A percentile compares a stretch with the other conserved stretches of the same genome.
Conservation (phyloP, 306 rosid genomes). For the Sechiopsis laciniata region DNA sequence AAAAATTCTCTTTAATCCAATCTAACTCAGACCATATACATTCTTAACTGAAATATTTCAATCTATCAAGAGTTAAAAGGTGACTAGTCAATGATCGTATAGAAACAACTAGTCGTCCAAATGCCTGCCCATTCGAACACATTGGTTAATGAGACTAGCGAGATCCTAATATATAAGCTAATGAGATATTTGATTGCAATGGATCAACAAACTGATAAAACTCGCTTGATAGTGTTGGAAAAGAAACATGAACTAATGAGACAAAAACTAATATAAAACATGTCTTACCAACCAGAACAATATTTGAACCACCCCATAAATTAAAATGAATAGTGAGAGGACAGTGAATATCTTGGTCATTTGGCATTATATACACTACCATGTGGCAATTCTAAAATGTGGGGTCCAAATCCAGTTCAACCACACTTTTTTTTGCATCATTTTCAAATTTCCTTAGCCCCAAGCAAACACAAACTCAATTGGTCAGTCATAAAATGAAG, state of each 20-base stretch:
- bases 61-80: too few relatives aligned
- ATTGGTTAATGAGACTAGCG: too few relatives aligned
- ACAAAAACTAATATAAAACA: not conserved
- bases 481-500: not conserved
- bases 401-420: conserved; percentile 21
- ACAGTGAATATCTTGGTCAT: conserved; percentile 16
- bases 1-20: too few relatives aligned
- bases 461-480: not conserved
- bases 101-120: too few relatives aligned
- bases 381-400: not conserved
- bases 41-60: too few relatives aligned
- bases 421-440: not conserved
- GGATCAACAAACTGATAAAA: not conserved
- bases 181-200: not conserved
- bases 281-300: too few relatives aligned
- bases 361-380: conserved; percentile 12
- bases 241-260: not conserved
- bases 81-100: too few relatives aligned
- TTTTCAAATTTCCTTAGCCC: conserved; percentile 8
- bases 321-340: not conserved
- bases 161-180: not conserved
- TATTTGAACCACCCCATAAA: not conserved
- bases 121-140: too few relatives aligned
- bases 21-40: too few relatives aligned
- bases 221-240: not conserved